A percentile compares a stretch with the other conserved stretches of the same genome.
Conservation (phyloP, 257 asterid species). For the Solanum pimpinellifolium region DNA sequence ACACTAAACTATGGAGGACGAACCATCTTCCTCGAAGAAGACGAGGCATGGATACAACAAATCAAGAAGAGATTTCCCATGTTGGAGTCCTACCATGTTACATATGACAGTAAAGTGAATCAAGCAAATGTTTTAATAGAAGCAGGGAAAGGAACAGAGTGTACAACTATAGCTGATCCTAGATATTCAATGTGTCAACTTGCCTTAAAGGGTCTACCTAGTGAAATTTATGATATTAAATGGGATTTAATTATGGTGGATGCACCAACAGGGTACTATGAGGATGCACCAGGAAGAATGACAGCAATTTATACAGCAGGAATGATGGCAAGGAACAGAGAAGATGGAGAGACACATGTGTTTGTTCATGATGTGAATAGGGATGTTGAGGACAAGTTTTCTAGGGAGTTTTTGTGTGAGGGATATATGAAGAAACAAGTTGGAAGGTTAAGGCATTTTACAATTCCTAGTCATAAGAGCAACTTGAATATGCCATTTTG, state of each 20-base stretch:
- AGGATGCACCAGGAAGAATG: constrained; percentile 92
- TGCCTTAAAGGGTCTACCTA: constrained; percentile 61
- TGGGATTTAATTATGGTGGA: constrained; percentile 96
- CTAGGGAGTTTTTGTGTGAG: constrained; percentile 57
- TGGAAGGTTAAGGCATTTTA: constrained; percentile 78
- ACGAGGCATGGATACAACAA: constrained; percentile 62
- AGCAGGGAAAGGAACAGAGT: constrained; percentile 65
- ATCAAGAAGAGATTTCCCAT: constrained; percentile 57
- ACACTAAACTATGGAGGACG: constrained; percentile 72
- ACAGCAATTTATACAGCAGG: constrained; percentile 82
- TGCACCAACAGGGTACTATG: constrained; percentile 79
- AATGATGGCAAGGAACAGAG: constrained; percentile 79
- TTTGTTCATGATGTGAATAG: constrained; percentile 90
- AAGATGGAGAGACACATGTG: constrained; percentile 46
- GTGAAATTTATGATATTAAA: constrained; percentile 32
- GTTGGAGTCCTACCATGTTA: constrained; percentile 57
- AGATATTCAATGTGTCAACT: constrained; percentile 69
- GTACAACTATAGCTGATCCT: constrained; percentile 45
- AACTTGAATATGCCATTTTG: constrained; percentile 56
- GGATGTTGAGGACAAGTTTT: constrained; percentile 67
- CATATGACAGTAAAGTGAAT: constrained; percentile 48
- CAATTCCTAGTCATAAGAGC: constrained; percentile 51
- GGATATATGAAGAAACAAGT: constrained; percentile 70
- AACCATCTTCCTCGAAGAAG: constrained; percentile 76
- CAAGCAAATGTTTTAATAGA: constrained; percentile 47